These are phyloP conservation scores for Solanum pennellii DNA, from an alignment of 257 asterid genomes.

Conservation along the genomic window DNA sequence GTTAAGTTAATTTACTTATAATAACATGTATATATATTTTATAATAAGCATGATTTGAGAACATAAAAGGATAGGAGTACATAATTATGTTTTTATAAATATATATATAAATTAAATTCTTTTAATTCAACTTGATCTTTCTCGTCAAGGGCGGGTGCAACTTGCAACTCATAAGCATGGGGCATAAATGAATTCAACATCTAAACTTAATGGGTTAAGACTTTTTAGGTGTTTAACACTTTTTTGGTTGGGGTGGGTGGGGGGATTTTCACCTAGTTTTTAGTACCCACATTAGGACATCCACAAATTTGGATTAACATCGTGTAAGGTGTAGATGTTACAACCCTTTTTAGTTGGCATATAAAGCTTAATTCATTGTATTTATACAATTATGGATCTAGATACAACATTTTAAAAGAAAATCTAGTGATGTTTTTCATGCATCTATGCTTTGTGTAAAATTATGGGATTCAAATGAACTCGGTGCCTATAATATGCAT, in stretches of 20 bases:
- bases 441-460: not conserved
- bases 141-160: not conserved
- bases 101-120: not conserved
- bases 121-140: not conserved
- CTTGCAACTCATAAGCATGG: not conserved
- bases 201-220: not conserved
- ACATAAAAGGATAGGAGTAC: not conserved
- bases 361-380: not conserved
- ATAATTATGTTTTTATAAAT: not conserved
- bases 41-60: not conserved
- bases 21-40: not conserved
- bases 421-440: not conserved
- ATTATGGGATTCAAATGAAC: not conserved
- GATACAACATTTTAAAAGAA: not conserved
- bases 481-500: not conserved
- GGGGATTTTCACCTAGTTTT: too few species aligned
- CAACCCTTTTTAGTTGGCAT: not conserved
- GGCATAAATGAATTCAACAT: too few species aligned
- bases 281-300: too few species aligned
- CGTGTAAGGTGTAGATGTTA: too few species aligned
- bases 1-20: not conserved
- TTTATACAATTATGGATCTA: not conserved
- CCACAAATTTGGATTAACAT: too few species aligned
- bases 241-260: too few species aligned
- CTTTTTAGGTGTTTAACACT: too few species aligned